phyloP scores from a whole-genome alignment of 2,329 filamentous ascomycete genomes.

The Colletotrichum filicis region DNA sequence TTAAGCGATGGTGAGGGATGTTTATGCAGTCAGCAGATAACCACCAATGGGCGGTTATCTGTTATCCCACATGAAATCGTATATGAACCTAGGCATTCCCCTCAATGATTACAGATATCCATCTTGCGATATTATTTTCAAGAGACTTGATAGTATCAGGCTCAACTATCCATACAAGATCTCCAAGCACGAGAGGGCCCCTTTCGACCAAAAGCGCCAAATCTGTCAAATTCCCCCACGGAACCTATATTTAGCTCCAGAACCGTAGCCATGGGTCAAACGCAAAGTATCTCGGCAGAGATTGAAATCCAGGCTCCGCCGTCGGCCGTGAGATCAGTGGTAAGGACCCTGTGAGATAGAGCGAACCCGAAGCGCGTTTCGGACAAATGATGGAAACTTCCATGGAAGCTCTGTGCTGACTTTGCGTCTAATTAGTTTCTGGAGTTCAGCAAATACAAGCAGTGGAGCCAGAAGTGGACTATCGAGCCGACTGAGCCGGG shows the following conservation, averaged over 20 bases:
- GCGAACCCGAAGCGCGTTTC: background rate
- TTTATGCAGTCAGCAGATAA: background rate
- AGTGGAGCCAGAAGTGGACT: constrained; percentile 2
- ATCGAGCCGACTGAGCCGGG: background rate
- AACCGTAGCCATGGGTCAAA: background rate
- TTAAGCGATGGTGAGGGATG: background rate
- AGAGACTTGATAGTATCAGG: background rate
- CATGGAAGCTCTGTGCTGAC: background rate
- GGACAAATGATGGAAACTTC: background rate
- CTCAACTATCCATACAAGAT: background rate
- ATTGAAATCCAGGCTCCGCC: constrained; percentile 9
- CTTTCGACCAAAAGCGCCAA: background rate
- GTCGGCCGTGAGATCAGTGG: constrained; percentile 8
- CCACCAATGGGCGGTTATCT: background rate
- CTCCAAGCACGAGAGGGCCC: background rate
- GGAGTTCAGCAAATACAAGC: constrained; percentile 3
- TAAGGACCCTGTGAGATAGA: background rate
- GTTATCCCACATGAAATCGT: background rate
- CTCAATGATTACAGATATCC: background rate
- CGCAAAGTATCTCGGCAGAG: background rate
- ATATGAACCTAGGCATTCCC: background rate
- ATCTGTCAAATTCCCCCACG: background rate
- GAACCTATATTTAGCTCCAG: background rate
- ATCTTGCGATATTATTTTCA: too few species aligned
- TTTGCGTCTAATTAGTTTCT: constrained; percentile 1